phyloP scores from a whole-genome alignment of 75 land plant species.

The Pinus albicaulis region DNA sequence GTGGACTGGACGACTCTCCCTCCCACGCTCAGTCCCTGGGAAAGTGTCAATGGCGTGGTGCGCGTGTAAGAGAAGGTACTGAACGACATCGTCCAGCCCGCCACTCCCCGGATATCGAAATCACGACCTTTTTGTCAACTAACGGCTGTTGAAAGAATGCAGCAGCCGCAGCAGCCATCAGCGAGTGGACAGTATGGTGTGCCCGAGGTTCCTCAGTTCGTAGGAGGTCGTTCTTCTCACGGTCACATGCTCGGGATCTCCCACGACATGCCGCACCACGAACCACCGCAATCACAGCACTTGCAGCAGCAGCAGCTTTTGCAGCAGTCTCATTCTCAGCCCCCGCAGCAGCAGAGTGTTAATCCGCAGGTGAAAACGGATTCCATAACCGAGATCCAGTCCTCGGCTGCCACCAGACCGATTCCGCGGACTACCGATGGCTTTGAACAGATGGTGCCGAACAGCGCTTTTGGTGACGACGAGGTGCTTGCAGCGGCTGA shows the following conservation, averaged over 20 bases:
- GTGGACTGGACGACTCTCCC: neutral
- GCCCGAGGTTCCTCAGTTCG: slow-evolving; percentile 20
- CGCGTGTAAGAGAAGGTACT: slow-evolving; percentile 1
- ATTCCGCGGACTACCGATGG: slow-evolving; percentile 4
- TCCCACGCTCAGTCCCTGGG: neutral
- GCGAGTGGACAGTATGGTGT: slow-evolving; percentile 21
- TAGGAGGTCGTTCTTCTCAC: neutral
- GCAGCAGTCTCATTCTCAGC: slow-evolving; percentile 18
- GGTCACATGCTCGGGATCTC: slow-evolving; percentile 32
- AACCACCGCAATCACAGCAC: slow-evolving; percentile 19
- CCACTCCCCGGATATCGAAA: neutral
- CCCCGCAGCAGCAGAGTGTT: slow-evolving; percentile 13
- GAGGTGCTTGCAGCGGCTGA: slow-evolving; percentile 30
- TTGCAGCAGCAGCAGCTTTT: slow-evolving; percentile 7
- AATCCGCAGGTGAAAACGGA: slow-evolving; percentile 15
- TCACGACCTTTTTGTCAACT: neutral
- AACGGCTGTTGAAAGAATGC: neutral
- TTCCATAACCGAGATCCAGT: slow-evolving; percentile 40
- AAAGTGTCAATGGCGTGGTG: neutral
- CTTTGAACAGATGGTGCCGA: slow-evolving; percentile 36
- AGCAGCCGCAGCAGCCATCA: slow-evolving; percentile 18
- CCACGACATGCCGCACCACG: slow-evolving; percentile 22
- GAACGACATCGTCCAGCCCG: too few relatives aligned
- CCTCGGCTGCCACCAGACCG: slow-evolving; percentile 27
- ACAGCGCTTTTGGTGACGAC: slow-evolving; percentile 19